Evolutionary conservation across 2,329 filamentous ascomycete genomes (phyloP), one percentile per base, ranked within the genome.

Genomic region (Bipolaris gigantea): DNA sequence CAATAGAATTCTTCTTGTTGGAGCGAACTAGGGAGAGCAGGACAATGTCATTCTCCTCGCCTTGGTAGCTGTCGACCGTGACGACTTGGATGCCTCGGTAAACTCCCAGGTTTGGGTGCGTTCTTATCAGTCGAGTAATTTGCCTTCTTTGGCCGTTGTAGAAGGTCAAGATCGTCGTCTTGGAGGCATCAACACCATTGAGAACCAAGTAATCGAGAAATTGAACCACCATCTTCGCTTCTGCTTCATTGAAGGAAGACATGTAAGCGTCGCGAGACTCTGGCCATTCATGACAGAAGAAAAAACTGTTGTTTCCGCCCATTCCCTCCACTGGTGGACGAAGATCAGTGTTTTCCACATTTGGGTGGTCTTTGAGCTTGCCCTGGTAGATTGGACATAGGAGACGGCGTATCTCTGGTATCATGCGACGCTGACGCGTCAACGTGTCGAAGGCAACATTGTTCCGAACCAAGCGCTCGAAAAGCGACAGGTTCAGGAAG

Each of bases 41-140:
- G 9, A 97, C 80, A 8, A 96, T 79, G 21, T 92, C 89, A 57
- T 96, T 96, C 69, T 96, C 91, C 64, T 96, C 91, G n/a, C 54
- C 57, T 21, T 96, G 92, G 66, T 93, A 96, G 0, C 89, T 90
- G 66, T 96, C 92, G 0, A 97, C 89, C 0, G 92, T 96, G 32
- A 85, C 83, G 1, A 96, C 87, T 2, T 87, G 87, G 62, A 82
- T 66, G 10, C 19, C 30, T 0, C 18, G 27, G 4, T 55, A 55
- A 16, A 19, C 52, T 4, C 53, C 46, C 0, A 85, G 75, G 46
- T 79, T 77, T 1, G 68, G 66, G 53, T 80, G 73, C 0, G 65
- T 60, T 10, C 74, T 72, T 3, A 87, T 71, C 5, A 75, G 71
- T 13, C 76, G 78, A 0, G 85, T 64, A 2, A 96, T 80, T 2